These are phyloP conservation scores for Nemania bipapillata DNA, from an alignment of 2,329 filamentous ascomycete species.

Conservation along the genomic window DNA sequence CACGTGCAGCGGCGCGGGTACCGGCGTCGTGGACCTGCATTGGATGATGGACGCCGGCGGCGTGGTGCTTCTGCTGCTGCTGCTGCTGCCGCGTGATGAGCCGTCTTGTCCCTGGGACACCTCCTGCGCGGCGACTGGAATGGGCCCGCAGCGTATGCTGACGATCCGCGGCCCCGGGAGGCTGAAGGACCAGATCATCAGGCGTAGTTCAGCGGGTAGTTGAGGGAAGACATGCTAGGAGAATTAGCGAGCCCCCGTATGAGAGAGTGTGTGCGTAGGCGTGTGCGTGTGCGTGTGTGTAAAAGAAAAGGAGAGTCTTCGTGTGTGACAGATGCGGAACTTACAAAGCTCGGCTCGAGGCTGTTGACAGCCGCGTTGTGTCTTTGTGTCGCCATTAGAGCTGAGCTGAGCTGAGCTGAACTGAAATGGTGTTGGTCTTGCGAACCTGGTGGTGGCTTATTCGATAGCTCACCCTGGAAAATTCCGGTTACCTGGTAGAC, in stretches of 20 bases:
- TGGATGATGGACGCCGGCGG: too few species aligned
- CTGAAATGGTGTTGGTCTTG: neutral
- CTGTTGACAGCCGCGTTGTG: neutral
- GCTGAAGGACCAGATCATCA: constrained; percentile 61
- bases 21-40: constrained; percentile 56
- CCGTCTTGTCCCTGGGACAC: neutral
- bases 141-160: constrained; percentile 54
- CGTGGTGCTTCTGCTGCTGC: too few species aligned
- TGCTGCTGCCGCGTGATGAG: neutral
- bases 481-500: neutral
- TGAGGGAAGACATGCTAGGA: constrained; percentile 56
- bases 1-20: constrained; percentile 60
- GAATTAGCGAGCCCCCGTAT: neutral
- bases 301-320: neutral
- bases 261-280: too few species aligned
- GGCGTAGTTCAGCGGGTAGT: constrained; percentile 60
- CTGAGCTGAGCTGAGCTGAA: neutral
- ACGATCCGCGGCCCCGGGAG: constrained; percentile 58
- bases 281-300: too few species aligned
- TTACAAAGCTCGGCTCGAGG: constrained; percentile 30
- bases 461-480: neutral
- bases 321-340: constrained; percentile 14
- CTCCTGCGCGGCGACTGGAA: constrained; percentile 20
- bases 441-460: neutral
- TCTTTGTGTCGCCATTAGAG: neutral